Evolutionary conservation across 2,329 filamentous ascomycete species (phyloP).

Genomic region (Cryphonectria carpinicola): DNA sequence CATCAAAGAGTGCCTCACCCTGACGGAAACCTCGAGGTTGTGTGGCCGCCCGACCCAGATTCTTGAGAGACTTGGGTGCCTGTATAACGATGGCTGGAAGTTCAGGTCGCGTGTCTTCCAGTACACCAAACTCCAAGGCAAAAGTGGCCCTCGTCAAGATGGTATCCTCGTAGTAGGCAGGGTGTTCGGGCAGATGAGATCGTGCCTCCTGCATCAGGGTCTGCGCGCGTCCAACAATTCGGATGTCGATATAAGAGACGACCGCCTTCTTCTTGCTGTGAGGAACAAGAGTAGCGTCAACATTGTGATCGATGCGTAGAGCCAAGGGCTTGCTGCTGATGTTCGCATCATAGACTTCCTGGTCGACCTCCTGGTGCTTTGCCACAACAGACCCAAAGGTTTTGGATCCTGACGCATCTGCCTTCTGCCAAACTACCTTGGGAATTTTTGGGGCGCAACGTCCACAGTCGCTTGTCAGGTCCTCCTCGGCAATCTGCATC

Average conservation of each 20-base stretch:
- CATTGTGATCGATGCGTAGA: slow-evolving; percentile 24
- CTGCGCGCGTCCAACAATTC: slow-evolving; percentile 20
- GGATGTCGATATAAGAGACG: slow-evolving; percentile 19
- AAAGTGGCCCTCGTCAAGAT: slow-evolving; percentile 14
- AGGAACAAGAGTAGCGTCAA: background rate
- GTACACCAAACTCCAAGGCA: slow-evolving; percentile 19
- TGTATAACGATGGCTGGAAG: slow-evolving; percentile 2
- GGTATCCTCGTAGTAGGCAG: slow-evolving; percentile 7
- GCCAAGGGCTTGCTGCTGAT: slow-evolving; percentile 12
- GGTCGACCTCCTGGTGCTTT: slow-evolving; percentile 12
- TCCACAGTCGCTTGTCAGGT: slow-evolving; percentile 7
- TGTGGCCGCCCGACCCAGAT: background rate
- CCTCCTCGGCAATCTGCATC: slow-evolving; percentile 5
- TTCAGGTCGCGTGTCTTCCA: slow-evolving; percentile 20
- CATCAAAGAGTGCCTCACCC: slow-evolving; percentile 28
- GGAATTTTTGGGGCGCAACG: slow-evolving; percentile 17
- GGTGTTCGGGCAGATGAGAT: slow-evolving; percentile 19
- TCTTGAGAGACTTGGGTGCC: slow-evolving; percentile 1
- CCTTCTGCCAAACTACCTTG: slow-evolving; percentile 6
- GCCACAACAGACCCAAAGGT: slow-evolving; percentile 10
- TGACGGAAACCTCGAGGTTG: slow-evolving; percentile 23
- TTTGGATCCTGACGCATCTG: background rate
- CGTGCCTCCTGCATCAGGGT: slow-evolving; percentile 25
- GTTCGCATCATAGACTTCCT: slow-evolving; percentile 3
- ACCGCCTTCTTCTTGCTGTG: slow-evolving; percentile 3